Conservation (phyloP, 495 filamentous ascomycete genomes). For the Aspergillus diversus region DNA sequence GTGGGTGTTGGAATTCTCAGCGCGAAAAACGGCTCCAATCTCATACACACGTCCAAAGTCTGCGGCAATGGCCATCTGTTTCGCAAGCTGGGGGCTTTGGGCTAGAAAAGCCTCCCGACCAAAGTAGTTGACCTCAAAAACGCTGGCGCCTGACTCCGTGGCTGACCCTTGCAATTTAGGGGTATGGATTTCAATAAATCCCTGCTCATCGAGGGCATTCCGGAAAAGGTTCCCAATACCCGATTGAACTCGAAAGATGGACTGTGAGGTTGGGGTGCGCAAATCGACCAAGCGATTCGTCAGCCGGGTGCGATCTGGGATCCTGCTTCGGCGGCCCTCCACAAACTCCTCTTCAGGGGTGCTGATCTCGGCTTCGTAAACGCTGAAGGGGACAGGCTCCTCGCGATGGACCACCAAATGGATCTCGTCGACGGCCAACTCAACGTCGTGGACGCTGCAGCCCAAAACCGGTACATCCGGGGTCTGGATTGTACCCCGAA, state of each 20-base stretch:
- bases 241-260: slow-evolving; percentile 78
- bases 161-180: slow-evolving; percentile 87
- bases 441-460: slow-evolving; percentile 61
- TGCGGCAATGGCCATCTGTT: slow-evolving; percentile 90
- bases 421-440: slow-evolving; percentile 50
- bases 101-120: slow-evolving; percentile 79
- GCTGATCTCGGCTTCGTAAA: slow-evolving; percentile 64
- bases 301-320: slow-evolving; percentile 74
- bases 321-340: slow-evolving; percentile 55
- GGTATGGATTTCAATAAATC: slow-evolving; percentile 88
- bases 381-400: slow-evolving; percentile 63
- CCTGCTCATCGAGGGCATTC: slow-evolving; percentile 66
- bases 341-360: slow-evolving; percentile 48
- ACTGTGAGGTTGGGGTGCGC: slow-evolving; percentile 80
- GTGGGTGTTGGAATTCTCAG: slow-evolving; percentile 93
- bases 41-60: slow-evolving; percentile 88
- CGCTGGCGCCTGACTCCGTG: slow-evolving; percentile 89
- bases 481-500: slow-evolving; percentile 66
- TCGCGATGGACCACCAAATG: slow-evolving; percentile 59
- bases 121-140: slow-evolving; percentile 88
- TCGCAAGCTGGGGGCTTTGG: slow-evolving; percentile 91
- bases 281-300: slow-evolving; percentile 87
- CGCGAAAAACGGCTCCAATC: slow-evolving; percentile 87
- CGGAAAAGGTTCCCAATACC: slow-evolving; percentile 80
- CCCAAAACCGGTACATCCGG: slow-evolving; percentile 59